A percentile compares a stretch with the other conserved stretches of the same genome.
These are phyloP conservation scores for Amphibolis antarctica DNA, from an alignment of 106 monocot genomes.

Conservation along the genomic window DNA sequence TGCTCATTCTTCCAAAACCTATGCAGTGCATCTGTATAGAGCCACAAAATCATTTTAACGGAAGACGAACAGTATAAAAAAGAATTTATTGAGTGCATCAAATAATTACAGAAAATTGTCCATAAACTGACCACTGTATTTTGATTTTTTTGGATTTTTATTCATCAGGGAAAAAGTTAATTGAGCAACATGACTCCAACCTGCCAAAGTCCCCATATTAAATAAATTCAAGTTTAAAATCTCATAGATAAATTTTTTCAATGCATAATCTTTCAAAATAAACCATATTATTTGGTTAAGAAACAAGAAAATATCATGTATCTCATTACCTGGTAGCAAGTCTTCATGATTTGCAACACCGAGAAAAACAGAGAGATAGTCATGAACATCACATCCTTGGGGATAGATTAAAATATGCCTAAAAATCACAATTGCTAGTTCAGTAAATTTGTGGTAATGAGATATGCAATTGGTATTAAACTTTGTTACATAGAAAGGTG, in stretches of 20 bases:
- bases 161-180: conserved; percentile 94
- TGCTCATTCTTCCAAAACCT: conserved; percentile 97
- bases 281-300: background rate
- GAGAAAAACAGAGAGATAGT: conserved; percentile 94
- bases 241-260: no score
- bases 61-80: background rate
- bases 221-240: no score
- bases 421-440: conserved; percentile 18
- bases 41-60: conserved; percentile 8
- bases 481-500: no score
- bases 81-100: background rate
- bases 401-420: conserved; percentile 99
- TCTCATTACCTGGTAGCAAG: conserved; percentile 69
- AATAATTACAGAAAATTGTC: background rate
- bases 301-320: background rate
- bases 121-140: conserved; percentile 68
- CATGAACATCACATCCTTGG: conserved; percentile 91
- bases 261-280: no score
- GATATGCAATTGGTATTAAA: no score
- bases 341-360: conserved; percentile 97
- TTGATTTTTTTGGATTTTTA: conserved; percentile 92
- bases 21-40: conserved; percentile 69
- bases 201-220: conserved; percentile 51
- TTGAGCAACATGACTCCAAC: conserved; percentile 96
- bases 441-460: background rate